Evolutionary conservation across 345 rosid species (phyloP).

Genomic region (Camelina laxa): DNA sequence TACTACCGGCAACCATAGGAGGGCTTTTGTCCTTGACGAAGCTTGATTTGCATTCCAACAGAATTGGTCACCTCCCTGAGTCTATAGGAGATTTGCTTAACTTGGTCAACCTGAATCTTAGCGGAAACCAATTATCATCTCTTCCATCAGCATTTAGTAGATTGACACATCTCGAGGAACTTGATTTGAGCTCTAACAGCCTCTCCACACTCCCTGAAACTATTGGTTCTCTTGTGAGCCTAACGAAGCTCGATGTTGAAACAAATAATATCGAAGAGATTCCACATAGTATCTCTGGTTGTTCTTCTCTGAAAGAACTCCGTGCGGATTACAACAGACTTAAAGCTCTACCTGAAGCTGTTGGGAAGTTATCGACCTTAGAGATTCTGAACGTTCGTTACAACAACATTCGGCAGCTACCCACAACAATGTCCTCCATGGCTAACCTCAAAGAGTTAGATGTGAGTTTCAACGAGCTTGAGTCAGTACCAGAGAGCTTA

Average conservation of each 20-base stretch:
- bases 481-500: constrained; percentile 91
- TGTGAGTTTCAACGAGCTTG: constrained; percentile 98
- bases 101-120: constrained; percentile 67
- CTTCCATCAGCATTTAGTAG: constrained; percentile 68
- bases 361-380: constrained; percentile 76
- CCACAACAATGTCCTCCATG: constrained; percentile 90
- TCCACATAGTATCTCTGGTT: constrained; percentile 76
- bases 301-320: constrained; percentile 75
- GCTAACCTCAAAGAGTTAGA: constrained; percentile 78
- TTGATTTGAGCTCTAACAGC: constrained; percentile 85
- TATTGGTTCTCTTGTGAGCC: constrained; percentile 68
- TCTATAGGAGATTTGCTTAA: constrained; percentile 75
- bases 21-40: constrained; percentile 73
- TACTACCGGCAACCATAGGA: constrained; percentile 72
- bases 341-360: constrained; percentile 98
- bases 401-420: constrained; percentile 83
- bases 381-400: constrained; percentile 85
- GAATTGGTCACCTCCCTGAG: constrained; percentile 71
- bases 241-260: constrained; percentile 74
- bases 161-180: constrained; percentile 76
- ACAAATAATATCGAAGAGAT: constrained; percentile 88
- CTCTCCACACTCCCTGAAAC: constrained; percentile 68
- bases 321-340: constrained; percentile 88
- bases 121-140: constrained; percentile 77
- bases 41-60: constrained; percentile 84